These are phyloP conservation scores for Globisporangium nagaii DNA, from an alignment of 352 stramenopile species.

Conservation along the genomic window DNA sequence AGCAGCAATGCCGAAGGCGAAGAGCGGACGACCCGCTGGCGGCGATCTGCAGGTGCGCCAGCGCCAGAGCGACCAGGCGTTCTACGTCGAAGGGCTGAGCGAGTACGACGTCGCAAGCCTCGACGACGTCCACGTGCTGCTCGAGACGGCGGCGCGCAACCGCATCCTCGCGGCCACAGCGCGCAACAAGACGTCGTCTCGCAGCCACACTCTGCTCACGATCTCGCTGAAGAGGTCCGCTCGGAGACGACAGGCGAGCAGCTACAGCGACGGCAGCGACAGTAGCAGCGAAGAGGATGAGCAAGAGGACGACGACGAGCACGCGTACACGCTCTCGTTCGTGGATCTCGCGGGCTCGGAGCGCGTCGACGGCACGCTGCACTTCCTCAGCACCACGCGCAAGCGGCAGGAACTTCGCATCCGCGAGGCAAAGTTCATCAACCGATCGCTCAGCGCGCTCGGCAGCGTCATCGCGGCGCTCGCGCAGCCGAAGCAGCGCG, in stretches of 20 bases:
- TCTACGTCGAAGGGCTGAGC: constrained; percentile 55
- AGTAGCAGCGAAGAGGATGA: not conserved
- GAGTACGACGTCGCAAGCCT: constrained; percentile 45
- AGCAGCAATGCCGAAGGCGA: not conserved
- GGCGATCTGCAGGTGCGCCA: constrained; percentile 47
- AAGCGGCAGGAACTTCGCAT: constrained; percentile 55
- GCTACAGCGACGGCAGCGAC: constrained; percentile 3
- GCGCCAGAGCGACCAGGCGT: constrained; percentile 29
- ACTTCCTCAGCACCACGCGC: constrained; percentile 47
- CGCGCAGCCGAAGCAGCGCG: constrained; percentile 21
- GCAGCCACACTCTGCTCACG: constrained; percentile 65
- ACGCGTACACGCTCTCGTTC: constrained; percentile 48
- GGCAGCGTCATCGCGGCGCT: constrained; percentile 63
- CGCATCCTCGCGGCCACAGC: constrained; percentile 47
- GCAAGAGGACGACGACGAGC: not conserved
- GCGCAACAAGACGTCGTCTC: constrained; percentile 65
- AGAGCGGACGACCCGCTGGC: not conserved
- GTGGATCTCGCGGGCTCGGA: constrained; percentile 72
- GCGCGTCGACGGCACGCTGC: constrained; percentile 41
- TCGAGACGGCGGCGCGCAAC: constrained; percentile 44
- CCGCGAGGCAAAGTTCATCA: constrained; percentile 78
- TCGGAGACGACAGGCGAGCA: not conserved
- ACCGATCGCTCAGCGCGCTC: constrained; percentile 57
- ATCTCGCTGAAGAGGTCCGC: constrained; percentile 30
- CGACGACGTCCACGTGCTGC: constrained; percentile 36